These are phyloP conservation scores for Ogataea populi-albae DNA, from an alignment of 805 yeast species.

Conservation along the genomic window DNA sequence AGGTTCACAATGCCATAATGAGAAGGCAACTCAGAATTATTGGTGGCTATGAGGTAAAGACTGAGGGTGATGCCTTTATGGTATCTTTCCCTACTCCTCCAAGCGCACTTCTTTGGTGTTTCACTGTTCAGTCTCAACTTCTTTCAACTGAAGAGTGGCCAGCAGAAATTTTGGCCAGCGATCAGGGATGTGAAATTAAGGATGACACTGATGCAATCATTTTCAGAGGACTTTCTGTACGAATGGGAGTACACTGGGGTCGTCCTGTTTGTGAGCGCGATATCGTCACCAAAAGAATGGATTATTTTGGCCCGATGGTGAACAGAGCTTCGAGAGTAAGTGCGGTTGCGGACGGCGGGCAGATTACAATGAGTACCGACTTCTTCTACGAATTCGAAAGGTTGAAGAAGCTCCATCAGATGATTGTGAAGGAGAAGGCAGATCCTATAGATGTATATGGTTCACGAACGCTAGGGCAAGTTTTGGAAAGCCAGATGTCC, in stretches of 20 bases:
- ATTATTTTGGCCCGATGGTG: conserved; percentile 98
- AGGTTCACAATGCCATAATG: conserved; percentile 91
- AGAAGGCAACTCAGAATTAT: conserved; percentile 86
- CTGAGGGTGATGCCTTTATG: conserved; percentile 99
- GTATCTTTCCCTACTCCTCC: conserved; percentile 94
- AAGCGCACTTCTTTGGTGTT: conserved; percentile 90
- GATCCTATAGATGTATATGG: conserved; percentile 41
- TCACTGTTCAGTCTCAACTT: conserved; percentile 82
- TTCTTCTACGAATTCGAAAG: conserved; percentile 69
- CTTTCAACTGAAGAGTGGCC: conserved; percentile 91
- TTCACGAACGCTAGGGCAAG: conserved; percentile 33
- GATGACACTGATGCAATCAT: conserved; percentile 59
- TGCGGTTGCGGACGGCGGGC: conserved; percentile 98
- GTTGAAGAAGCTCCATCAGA: conserved; percentile 47
- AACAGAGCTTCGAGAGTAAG: conserved; percentile 91
- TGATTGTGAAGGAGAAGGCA: conserved; percentile 31
- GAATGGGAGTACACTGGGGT: conserved; percentile 99
- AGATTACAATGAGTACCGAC: conserved; percentile 81
- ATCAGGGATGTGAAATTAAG: conserved; percentile 76
- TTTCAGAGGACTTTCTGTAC: conserved; percentile 86
- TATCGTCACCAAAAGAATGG: conserved; percentile 95
- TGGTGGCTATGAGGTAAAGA: conserved; percentile 97
- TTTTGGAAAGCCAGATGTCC: conserved; percentile 62
- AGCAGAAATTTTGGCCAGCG: conserved; percentile 77
- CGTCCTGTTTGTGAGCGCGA: conserved; percentile 94